Percentiles rank a stretch among this genome's conserved stretches.
These are phyloP conservation scores for Phlebopus sp. DNA, from an alignment of 1,284 basidiomycete species.

Conservation along the genomic window DNA sequence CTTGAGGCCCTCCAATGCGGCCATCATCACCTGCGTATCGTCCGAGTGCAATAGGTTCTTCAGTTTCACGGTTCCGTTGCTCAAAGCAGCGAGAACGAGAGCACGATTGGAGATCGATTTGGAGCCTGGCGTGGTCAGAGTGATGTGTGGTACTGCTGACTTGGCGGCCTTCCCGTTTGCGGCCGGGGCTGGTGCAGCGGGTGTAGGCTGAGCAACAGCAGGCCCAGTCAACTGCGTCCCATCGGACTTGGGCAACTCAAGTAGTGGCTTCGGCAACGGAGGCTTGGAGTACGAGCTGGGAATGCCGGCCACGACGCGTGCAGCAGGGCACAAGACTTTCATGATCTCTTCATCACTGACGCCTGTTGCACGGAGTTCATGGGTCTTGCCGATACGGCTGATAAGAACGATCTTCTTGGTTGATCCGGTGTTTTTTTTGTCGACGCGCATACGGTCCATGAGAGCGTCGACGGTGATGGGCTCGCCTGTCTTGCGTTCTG, in stretches of 20 bases:
- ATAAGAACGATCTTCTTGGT: slow-evolving; percentile 94
- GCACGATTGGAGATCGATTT: slow-evolving; percentile 98
- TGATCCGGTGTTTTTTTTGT: slow-evolving; percentile 95
- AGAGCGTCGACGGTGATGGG: slow-evolving; percentile 79
- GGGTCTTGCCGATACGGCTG: slow-evolving; percentile 86
- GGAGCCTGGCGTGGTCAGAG: slow-evolving; percentile 90
- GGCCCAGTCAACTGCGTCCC: slow-evolving; percentile 20
- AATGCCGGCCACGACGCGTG: slow-evolving; percentile 67
- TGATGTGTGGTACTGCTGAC: slow-evolving; percentile 41
- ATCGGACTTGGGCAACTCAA: slow-evolving; percentile 19
- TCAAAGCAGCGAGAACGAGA: slow-evolving; percentile 90
- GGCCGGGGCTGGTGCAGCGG: background rate
- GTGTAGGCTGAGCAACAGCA: background rate
- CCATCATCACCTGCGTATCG: slow-evolving; percentile 99
- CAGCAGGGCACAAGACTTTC: slow-evolving; percentile 77
- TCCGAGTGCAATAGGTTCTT: slow-evolving; percentile 95
- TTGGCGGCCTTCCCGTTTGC: background rate
- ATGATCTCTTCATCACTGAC: slow-evolving; percentile 81
- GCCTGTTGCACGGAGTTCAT: slow-evolving; percentile 88
- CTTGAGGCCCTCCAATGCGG: slow-evolving; percentile 84
- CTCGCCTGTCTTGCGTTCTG: slow-evolving; percentile 42
- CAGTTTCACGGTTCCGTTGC: slow-evolving; percentile 83
- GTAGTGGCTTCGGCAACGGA: slow-evolving; percentile 36
- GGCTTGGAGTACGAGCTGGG: slow-evolving; percentile 48
- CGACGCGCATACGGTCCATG: slow-evolving; percentile 90